Percentiles rank a stretch among this genome's conserved stretches.
Evolutionary conservation across 2,329 filamentous ascomycete species (phyloP).

Genomic region (Aureobasidium namibiae): DNA sequence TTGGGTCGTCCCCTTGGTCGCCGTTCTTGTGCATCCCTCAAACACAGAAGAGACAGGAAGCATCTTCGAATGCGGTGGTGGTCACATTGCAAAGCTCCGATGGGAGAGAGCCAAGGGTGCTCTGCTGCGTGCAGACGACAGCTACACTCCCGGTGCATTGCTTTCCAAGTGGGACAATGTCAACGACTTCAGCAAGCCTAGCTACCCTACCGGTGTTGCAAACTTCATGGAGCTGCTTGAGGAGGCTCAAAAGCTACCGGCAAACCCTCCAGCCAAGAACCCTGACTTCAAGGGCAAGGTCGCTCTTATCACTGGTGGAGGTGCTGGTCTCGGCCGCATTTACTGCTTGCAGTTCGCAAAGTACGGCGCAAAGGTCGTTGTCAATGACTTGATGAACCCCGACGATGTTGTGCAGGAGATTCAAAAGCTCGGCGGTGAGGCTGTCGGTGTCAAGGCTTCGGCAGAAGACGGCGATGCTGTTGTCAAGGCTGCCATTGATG

Average conservation of each 20-base stretch:
- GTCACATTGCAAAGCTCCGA: conserved; percentile 83
- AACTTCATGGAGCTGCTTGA: conserved; percentile 85
- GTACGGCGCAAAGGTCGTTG: conserved; percentile 74
- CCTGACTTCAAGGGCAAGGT: conserved; percentile 79
- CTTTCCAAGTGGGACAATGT: conserved; percentile 85
- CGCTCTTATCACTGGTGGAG: conserved; percentile 78
- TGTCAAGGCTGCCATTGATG: conserved; percentile 87
- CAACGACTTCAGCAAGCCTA: conserved; percentile 73
- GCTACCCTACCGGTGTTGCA: conserved; percentile 75
- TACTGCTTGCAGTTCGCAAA: conserved; percentile 86
- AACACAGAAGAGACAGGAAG: conserved; percentile 75
- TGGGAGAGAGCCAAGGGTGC: conserved; percentile 92
- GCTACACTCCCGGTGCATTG: conserved; percentile 79
- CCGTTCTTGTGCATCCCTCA: conserved; percentile 75
- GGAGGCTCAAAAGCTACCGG: conserved; percentile 67
- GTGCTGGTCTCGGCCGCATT: conserved; percentile 80
- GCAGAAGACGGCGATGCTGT: conserved; percentile 88
- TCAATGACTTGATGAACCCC: conserved; percentile 93
- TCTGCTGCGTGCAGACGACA: conserved; percentile 79
- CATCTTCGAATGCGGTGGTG: conserved; percentile 91
- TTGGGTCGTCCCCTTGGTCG: conserved; percentile 91
- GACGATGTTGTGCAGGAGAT: conserved; percentile 90
- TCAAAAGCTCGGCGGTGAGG: conserved; percentile 78
- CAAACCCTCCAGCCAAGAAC: conserved; percentile 63
- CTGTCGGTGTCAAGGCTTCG: conserved; percentile 85